Evolutionary conservation across 345 rosid species (phyloP), one percentile per base, ranked within the genome.

Genomic region (Camelina laxa): DNA sequence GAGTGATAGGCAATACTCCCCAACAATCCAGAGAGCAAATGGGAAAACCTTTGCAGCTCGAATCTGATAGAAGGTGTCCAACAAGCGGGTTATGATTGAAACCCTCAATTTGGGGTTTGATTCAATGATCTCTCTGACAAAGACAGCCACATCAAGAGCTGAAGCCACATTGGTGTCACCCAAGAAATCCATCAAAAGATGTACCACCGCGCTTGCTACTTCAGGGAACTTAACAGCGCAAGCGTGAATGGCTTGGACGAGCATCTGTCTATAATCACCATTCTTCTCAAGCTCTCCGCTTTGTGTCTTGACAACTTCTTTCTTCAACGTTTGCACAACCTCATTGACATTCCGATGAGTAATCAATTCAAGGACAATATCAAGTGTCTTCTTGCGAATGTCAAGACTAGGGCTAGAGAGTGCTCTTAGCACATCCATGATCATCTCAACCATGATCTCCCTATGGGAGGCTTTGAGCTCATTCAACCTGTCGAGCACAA

Each of bases 221-320:
- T 91, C 92, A 14, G 97, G 97, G 81, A 89, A 91, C 85, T 91
- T 89, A 76, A 91, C 75, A 1, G 95, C 97, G 79, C 97, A 89
- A 61, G 91, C 74, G 67, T 91, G 97, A 48, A 91, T 91, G 51
- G 95, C 95, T 81, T 91, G 97, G 60, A 91, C 86, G 1, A 91
- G 92, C 95, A 91, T 89, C 70, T 89, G 97, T 74, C 95, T 86
- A 63, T 89, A 91, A 66, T 91, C 97, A 2, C 91, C 95, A 65
- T 87, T 89, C 87, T 89, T 91, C 82, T 91, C 97, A 65, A 82
- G 88, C 81, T 91, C 97, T 72, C 92, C 95, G 17, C 81, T 79
- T 78, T 91, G 97, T 13, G 95, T 89, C 84, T 91, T 89, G 12
- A 89, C 85, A 71, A 91, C 97, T 82, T 91, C 97, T 82, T 91